Evolutionary conservation across 2,329 filamentous ascomycete species (phyloP).

Genomic region (Tothia fuscella): DNA sequence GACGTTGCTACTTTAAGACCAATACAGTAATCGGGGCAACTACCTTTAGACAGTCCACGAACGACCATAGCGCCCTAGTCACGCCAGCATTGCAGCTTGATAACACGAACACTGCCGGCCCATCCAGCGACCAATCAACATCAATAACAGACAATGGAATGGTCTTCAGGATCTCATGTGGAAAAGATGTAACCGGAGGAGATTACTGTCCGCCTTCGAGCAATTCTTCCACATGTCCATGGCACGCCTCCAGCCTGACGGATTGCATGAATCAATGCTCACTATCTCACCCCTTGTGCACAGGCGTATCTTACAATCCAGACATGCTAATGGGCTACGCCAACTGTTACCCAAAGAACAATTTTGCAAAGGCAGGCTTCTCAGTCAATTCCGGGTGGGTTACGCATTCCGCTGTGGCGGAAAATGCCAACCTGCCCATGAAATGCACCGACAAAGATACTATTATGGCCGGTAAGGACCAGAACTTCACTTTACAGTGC

Average conservation of each 20-base stretch:
- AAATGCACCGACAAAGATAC: neutral
- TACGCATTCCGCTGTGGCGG: neutral
- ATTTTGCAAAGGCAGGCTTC: neutral
- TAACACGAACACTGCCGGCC: neutral
- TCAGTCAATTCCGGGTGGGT: neutral
- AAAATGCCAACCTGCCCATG: conserved; percentile 1
- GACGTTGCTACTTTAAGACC: neutral
- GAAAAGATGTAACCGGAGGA: neutral
- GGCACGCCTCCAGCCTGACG: neutral
- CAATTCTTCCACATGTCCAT: neutral
- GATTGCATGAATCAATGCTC: conserved; percentile 7
- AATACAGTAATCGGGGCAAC: neutral
- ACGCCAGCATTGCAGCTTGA: neutral
- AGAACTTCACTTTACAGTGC: neutral
- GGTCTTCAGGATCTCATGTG: conserved; percentile 1
- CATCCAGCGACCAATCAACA: neutral
- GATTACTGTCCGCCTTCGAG: conserved; percentile 7
- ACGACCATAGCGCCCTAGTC: conserved; percentile 2
- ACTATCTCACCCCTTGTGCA: neutral
- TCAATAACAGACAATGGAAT: conserved; percentile 4
- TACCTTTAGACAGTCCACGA: neutral
- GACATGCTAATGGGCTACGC: conserved; percentile 1
- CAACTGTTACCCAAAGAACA: conserved; percentile 3
- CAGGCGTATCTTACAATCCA: conserved; percentile 1
- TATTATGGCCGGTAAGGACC: neutral